A percentile compares a stretch with the other conserved stretches of the same genome.
Conservation (phyloP, 768 basidiomycete genomes). For the Rhizopogon sp. region DNA sequence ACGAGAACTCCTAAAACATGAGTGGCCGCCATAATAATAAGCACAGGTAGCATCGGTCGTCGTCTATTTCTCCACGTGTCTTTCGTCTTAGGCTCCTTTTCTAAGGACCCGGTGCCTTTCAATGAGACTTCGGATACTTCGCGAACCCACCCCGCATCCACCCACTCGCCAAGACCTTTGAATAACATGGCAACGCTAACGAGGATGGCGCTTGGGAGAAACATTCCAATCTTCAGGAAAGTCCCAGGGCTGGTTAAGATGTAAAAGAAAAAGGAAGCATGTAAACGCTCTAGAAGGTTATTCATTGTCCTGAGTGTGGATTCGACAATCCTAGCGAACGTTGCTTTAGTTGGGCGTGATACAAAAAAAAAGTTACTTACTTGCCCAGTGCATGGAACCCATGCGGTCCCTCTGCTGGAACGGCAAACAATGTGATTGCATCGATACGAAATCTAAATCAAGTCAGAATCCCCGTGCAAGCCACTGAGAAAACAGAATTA, state of each 20-base stretch:
- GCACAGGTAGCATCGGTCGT: constrained; percentile 49
- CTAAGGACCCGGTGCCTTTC: constrained; percentile 8
- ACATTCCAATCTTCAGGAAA: constrained; percentile 88
- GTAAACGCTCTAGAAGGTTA: constrained; percentile 92
- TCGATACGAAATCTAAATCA: constrained; percentile 81
- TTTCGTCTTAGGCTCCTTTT: constrained; percentile 10
- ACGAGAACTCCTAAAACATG: constrained; percentile 50
- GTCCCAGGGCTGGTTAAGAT: constrained; percentile 47
- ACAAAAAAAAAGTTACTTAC: constrained; percentile 36
- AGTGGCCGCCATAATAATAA: constrained; percentile 50
- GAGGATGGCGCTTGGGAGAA: constrained; percentile 82
- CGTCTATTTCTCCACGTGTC: constrained; percentile 40
- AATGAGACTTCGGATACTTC: constrained; percentile 7
- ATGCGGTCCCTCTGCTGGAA: constrained; percentile 87
- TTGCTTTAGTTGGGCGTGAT: neutral
- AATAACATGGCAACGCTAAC: constrained; percentile 85
- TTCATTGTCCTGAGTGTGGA: constrained; percentile 86
- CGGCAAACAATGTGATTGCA: constrained; percentile 84
- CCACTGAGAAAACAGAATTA: constrained; percentile 28
- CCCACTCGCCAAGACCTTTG: constrained; percentile 73
- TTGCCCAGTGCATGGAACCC: constrained; percentile 92
- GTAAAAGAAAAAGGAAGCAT: constrained; percentile 98
- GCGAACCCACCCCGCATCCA: constrained; percentile 52
- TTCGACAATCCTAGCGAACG: constrained; percentile 61
- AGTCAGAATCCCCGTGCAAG: neutral